Conservation (phyloP, 495 filamentous ascomycete species). For the Patellaria atrata region DNA sequence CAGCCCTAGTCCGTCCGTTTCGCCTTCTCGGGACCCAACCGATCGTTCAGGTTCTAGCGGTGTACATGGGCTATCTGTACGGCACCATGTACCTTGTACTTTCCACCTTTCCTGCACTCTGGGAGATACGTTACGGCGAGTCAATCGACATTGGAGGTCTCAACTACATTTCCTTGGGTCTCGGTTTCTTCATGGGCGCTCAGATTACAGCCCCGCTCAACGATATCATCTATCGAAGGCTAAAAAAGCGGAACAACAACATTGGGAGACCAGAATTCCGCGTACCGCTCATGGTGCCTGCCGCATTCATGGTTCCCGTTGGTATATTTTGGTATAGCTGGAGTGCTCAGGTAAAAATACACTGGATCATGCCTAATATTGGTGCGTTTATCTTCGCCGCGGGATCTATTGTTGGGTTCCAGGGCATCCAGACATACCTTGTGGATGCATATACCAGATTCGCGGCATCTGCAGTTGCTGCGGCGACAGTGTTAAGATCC, state of each 20-base stretch:
- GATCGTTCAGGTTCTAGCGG: conserved; percentile 38
- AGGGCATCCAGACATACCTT: conserved; percentile 58
- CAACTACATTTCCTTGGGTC: conserved; percentile 54
- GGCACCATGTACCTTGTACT: conserved; percentile 61
- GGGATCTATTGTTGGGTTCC: conserved; percentile 50
- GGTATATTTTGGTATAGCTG: conserved; percentile 64
- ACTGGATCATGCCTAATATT: conserved; percentile 64
- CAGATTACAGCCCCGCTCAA: conserved; percentile 50
- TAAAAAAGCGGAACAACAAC: conserved; percentile 45
- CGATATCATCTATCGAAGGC: conserved; percentile 46
- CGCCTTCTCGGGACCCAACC: conserved; percentile 37
- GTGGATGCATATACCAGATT: conserved; percentile 66
- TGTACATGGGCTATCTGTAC: conserved; percentile 56
- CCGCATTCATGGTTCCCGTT: conserved; percentile 42
- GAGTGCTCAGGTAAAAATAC: conserved; percentile 43
- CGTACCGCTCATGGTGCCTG: conserved; percentile 46
- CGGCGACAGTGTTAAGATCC: conserved; percentile 49
- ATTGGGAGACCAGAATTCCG: conserved; percentile 52
- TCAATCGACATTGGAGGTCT: conserved; percentile 46
- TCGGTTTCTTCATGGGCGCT: conserved; percentile 53
- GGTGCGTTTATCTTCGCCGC: conserved; percentile 43
- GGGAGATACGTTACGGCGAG: conserved; percentile 45
- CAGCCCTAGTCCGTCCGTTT: conserved; percentile 31
- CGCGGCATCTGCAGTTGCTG: conserved; percentile 58
- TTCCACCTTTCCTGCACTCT: conserved; percentile 52